Evolutionary conservation across 176 grass and related monocot species (phyloP), one percentile per base, ranked within the genome.

Genomic region (Rhipidocladum racemiflorum): DNA sequence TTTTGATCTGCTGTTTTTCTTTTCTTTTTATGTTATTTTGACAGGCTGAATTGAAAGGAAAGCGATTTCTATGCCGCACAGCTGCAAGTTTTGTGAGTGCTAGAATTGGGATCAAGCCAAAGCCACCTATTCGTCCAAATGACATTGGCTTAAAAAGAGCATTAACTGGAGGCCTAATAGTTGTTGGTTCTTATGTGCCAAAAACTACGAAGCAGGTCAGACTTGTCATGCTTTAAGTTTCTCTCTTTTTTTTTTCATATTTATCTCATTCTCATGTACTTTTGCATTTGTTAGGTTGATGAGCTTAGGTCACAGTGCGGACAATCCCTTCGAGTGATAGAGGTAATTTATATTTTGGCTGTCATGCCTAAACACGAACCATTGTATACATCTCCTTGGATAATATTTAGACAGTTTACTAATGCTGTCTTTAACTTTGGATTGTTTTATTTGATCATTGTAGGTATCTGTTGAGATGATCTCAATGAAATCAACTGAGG

Each of bases 171-270:
- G 95, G 95, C 70, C 95, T 97, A 64, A 94, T 94, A 84, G 78
- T 97, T 86, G 95, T 97, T 46, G 95, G 95, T 77, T 97, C 95
- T 34, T 94, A 97, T 86, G 95, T 97, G 68, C 95, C 95, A 57
- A 97, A 97, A 91, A 97, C 95, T 72, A 97, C 95, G 57, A 97
- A 97, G 77, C 92, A 97, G 92, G 92, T 94, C n/a, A 65, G 63
- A 57, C 34, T 69, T 79, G 38, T 76, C 24, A 63, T 0, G 7
- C 78, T 75, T 54, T 53, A 54, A 73, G 27, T 17, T 68, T 44
- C n/a, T n/a, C n/a, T n/a, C n/a, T 39, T 62, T 11, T 63, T 3
- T 21, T 4, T 78, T 82, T 53, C n/a, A 34, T 61, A 50, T 45
- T 54, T 48, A 78, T 53, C 62, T 83, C 65, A 85, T 78, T 82